Evolutionary conservation across 257 asterid species (phyloP), one percentile per base, ranked within the genome.

Genomic region (Solanum habrochaites): DNA sequence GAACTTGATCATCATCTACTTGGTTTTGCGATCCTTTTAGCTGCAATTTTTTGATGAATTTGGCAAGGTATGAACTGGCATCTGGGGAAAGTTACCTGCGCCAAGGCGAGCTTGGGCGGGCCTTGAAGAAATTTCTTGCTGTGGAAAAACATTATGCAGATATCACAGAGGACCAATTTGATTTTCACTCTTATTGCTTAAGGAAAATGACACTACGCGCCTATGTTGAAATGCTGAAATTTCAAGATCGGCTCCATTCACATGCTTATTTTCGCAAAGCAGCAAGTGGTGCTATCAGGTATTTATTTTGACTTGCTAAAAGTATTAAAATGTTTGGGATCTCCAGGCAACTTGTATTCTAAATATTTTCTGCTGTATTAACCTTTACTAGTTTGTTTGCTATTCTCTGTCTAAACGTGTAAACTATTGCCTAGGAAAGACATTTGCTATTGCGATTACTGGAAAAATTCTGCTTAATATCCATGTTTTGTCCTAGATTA

Each of bases 121-220:
- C 99, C 83, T 92, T 97, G 95, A 97, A 97, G 96, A 96, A 95
- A 90, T 97, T 96, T 90, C 92, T 97, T 91, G 98, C 98, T 84
- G 99, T 96, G 88, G 99, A 97, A 88, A 97, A 97, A 91, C 99
- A 97, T 90, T 96, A 96, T 88, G 94, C 98, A 52, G 99, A 97
- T 90, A 95, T 97, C 58, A 94, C 96, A 0, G 99, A 97, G 89
- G 99, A 97, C 90, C 99, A 97, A 81, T 97, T 97, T 90, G 99
- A 97, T 89, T 97, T 97, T 91, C 99, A 97, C 89, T 92, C 99
- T 8, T 97, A 97, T 90, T 97, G 99, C 95, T 89, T 96, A 91
- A 93, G 99, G 87, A 97, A 97, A 90, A 97, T 97, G 99, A 97
- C 99, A 45, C 98, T 97, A 77, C 95, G 99, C 78, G 92, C 95